Evolutionary conservation across 2,329 filamentous ascomycete species (phyloP).

Genomic region (Conoideocrella luteorostrata): DNA sequence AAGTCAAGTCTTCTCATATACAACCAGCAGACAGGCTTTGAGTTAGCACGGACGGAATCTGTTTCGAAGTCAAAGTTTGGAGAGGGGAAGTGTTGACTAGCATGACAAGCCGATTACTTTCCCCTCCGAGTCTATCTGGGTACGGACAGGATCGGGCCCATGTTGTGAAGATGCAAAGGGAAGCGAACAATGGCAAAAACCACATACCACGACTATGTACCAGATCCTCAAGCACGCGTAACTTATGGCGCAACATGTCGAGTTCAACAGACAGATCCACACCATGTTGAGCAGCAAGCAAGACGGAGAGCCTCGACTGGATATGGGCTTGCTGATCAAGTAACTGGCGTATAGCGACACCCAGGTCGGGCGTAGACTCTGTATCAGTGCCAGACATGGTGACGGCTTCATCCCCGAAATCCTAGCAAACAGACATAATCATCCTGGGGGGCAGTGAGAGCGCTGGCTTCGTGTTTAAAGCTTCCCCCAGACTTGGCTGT

Average conservation of each 20-base stretch:
- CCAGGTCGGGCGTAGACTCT: constrained; percentile 17
- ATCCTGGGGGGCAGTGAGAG: neutral
- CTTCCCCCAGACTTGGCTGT: neutral
- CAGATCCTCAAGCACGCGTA: constrained; percentile 41
- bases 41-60: no score
- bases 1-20: constrained; percentile 18
- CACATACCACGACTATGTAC: constrained; percentile 42
- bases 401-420: constrained; percentile 7
- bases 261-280: constrained; percentile 44
- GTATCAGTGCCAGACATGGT: constrained; percentile 10
- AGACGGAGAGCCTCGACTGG: constrained; percentile 41
- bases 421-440: constrained; percentile 6
- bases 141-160: no score
- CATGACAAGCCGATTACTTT: no score
- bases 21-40: neutral
- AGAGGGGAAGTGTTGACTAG: constrained; percentile 1
- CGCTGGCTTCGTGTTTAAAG: neutral
- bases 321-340: constrained; percentile 49
- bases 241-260: constrained; percentile 50
- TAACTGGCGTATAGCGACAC: constrained; percentile 29
- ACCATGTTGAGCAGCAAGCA: constrained; percentile 42
- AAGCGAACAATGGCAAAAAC: constrained; percentile 5
- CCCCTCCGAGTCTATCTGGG: no score
- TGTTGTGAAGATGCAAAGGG: no score
- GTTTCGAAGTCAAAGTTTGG: no score